Base-by-base conservation (phyloP, 2,329 filamentous ascomycete species). In the Ophiostoma australiae region DNA sequence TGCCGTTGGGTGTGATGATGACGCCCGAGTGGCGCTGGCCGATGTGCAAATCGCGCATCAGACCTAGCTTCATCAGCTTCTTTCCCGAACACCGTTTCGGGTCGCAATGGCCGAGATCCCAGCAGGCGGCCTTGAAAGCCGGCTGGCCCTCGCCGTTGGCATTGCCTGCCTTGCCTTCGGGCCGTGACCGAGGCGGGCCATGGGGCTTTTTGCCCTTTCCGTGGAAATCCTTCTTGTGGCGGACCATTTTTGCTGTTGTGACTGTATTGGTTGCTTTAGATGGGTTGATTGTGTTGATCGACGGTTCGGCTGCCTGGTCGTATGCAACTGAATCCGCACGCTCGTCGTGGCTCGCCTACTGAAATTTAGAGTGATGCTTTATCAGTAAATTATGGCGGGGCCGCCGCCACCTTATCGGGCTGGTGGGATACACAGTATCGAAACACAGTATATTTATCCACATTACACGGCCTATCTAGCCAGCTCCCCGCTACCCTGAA, bases 31-130 rank as follows among this genome's bases (percentile, higher is more conserved):
- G 93, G 76, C 94, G 94, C 81, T 98, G 94, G 70, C 95, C 95
- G 71, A 98, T 85, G 77, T 94, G 89, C 70, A 99, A 86, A 77
- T 97, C 92, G 75, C 95, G 90, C 93, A 99, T 97, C 77, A 97
- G 84, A 3, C 94, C 94, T 70, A 96, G 87, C 74, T 90, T 90
- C 87, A 99, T 97, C 44, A 99, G 86, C 74, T 92, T 90, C 83
- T 99, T 99, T 41, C 95, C 95, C 0, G 94, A 97, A 81, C 95
- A 99, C 76, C 94, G 86, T 80, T 97, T 98, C 10, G 94, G 93
- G 78, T 99, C 95, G 83, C 95, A 99, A 82, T 99, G 95, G 73
- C 94, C 94, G 44, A 99, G 85, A 78, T 99, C 95, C 95, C 95
- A 99, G 80, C 94, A 97, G 72, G 94, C 95, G 68, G 95, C 94